Evolutionary conservation across 805 yeast species (phyloP), one percentile per base, ranked within the genome.

Genomic region (Ascoidea asiatica): DNA sequence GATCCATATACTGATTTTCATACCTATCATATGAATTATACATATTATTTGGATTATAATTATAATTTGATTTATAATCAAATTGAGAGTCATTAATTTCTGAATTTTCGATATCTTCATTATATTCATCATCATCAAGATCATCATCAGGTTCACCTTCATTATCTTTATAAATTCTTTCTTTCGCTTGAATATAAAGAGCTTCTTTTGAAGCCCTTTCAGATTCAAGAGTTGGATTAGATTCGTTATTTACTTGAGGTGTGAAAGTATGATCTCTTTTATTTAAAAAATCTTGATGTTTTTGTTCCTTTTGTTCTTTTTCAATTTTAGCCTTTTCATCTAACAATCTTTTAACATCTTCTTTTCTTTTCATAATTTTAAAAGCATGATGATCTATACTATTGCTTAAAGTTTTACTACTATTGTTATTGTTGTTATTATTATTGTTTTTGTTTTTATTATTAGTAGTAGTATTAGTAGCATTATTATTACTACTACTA

Each of bases 121-220:
- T 17, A 8, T 39, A 49, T n/a, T 46, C 41, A 8, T 44, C 50
- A 1, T 45, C 50, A 1, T 50, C 54, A 2, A 43, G 41, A 11
- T 48, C 50, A 15, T 51, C 53, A 8, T 51, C 56, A 1, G 50
- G 55, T 4, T 49, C 51, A 5, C 48, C 57, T 15, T 53, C 59
- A 0, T 50, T 57, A 6, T 48, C 46, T 41, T 57, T 59, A 50
- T 64, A 63, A 44, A 66, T 63, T 46, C 67, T 53, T 45, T 69
- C 62, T 46, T 72, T 60, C 2, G 62, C 61, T 42, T 57, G 56
- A 48, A 61, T 64, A 50, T 73, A 73, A 35, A 61, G 52, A 38
- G 63, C 66, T 50, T 70, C 75, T 47, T 66, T 66, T 3, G 66
- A 57, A 6, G 67, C 60, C 33, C 67, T 54, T 38, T 62, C 66